Conservation (phyloP, 2,329 filamentous ascomycete species). For the Sclerotinia minor region DNA sequence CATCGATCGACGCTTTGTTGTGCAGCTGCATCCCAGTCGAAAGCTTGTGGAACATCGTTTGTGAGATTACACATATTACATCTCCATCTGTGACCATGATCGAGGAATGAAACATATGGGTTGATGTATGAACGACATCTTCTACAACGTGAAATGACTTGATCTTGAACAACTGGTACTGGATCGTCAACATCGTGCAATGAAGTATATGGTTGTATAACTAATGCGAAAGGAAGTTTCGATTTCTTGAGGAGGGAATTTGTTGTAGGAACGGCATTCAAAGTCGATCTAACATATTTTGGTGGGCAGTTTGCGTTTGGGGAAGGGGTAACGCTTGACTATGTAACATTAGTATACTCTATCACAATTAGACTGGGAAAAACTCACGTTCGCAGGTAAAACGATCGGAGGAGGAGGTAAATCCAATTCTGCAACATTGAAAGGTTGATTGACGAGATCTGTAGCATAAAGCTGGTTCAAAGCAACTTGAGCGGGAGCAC, state of each 20-base stretch:
- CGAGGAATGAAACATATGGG: slow-evolving; percentile 92
- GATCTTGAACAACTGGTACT: slow-evolving; percentile 90
- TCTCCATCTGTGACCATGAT: slow-evolving; percentile 95
- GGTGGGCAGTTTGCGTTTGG: slow-evolving; percentile 87
- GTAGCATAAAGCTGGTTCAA: slow-evolving; percentile 91
- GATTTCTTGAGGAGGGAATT: slow-evolving; percentile 95
- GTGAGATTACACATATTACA: slow-evolving; percentile 99
- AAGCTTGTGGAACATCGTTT: slow-evolving; percentile 98
- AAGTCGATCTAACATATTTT: slow-evolving; percentile 91
- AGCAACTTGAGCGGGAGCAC: slow-evolving; percentile 52
- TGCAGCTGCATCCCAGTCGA: slow-evolving; percentile 93
- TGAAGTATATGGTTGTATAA: slow-evolving; percentile 93
- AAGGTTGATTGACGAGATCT: slow-evolving; percentile 87
- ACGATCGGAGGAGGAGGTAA: slow-evolving; percentile 88
- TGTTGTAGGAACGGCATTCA: slow-evolving; percentile 92
- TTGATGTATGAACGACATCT: slow-evolving; percentile 98
- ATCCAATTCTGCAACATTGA: slow-evolving; percentile 91
- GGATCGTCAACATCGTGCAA: slow-evolving; percentile 91
- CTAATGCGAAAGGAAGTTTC: slow-evolving; percentile 88
- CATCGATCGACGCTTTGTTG: slow-evolving; percentile 92
- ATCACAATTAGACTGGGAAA: not conserved
- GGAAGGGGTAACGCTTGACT: slow-evolving; percentile 90
- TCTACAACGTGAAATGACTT: slow-evolving; percentile 94
- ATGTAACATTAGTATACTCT: slow-evolving; percentile 44
- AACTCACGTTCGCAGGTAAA: slow-evolving; percentile 84